A percentile compares a stretch with the other conserved stretches of the same genome.
Evolutionary conservation across 352 stramenopile genomes (phyloP).

Genomic region (Phytophthora boehmeriae): DNA sequence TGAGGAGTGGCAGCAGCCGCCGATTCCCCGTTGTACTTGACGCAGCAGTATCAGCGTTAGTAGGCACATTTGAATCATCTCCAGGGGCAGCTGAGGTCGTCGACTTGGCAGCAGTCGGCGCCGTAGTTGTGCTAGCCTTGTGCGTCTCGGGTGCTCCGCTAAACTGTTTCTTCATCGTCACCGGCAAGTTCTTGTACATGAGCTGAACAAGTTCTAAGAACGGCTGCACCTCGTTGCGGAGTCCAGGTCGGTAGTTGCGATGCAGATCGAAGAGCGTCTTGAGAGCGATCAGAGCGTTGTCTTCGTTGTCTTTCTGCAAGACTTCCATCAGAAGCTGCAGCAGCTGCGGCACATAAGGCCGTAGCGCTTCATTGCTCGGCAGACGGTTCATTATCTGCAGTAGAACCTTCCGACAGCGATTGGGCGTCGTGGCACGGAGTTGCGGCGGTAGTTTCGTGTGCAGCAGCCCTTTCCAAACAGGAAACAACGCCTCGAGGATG

Average conservation of each 20-base stretch:
- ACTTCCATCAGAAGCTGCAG: slow-evolving; percentile 94
- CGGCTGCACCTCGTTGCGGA: slow-evolving; percentile 91
- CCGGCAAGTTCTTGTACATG: slow-evolving; percentile 90
- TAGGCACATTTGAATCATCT: slow-evolving; percentile 17
- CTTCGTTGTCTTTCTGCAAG: slow-evolving; percentile 96
- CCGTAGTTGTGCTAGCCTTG: slow-evolving; percentile 29
- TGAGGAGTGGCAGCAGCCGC: slow-evolving; percentile 9
- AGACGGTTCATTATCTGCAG: slow-evolving; percentile 95
- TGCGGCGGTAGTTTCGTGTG: slow-evolving; percentile 79
- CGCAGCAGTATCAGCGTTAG: slow-evolving; percentile 5
- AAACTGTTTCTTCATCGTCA: slow-evolving; percentile 88
- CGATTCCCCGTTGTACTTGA: slow-evolving; percentile 1
- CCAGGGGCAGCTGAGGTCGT: slow-evolving; percentile 9
- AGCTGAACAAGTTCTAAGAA: slow-evolving; percentile 90
- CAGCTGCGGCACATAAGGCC: slow-evolving; percentile 93
- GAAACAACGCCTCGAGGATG: slow-evolving; percentile 93
- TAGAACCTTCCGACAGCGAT: slow-evolving; percentile 92
- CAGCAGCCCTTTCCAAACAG: slow-evolving; percentile 89
- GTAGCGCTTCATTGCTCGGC: slow-evolving; percentile 94
- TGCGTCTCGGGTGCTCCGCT: slow-evolving; percentile 48
- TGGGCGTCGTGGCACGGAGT: slow-evolving; percentile 68
- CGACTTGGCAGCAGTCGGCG: slow-evolving; percentile 27
- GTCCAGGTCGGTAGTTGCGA: slow-evolving; percentile 93
- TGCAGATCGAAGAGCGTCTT: slow-evolving; percentile 98
- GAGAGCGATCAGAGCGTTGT: slow-evolving; percentile 95